Evolutionary conservation across 2,329 filamentous ascomycete species (phyloP), one percentile per base, ranked within the genome.

Genomic region (Tolypocladium paradoxum): DNA sequence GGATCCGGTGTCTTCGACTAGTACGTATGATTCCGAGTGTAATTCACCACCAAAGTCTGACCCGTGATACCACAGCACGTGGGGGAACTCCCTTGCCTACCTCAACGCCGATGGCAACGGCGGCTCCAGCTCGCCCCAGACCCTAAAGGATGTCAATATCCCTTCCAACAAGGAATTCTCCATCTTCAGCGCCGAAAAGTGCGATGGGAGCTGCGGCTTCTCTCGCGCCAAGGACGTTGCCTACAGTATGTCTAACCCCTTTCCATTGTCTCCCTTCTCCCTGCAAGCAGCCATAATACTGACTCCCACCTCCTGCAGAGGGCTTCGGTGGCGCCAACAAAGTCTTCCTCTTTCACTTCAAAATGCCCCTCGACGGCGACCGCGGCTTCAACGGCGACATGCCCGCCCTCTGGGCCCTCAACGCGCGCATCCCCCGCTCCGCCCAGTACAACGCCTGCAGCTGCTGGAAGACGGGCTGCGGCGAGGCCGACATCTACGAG

Each of bases 401-500:
- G 77, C 86, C 87, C 9, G 83, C 87, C 43, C 77, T 85, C 67
- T 91, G 88, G 88, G 73, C 85, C 49, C 78, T 91, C 55, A 91
- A 91, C 69, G 83, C 81, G 20, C 76, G 81, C 55, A 88, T 91
- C 56, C 82, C 86, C 29, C 82, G 83, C 55, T 83, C 84, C 6
- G 72, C 78, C 6, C 86, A 90, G 67, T 90, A 90, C 71, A 76
- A 76, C 57, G 70, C 70, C 2, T 91, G 87, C 75, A 87, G 81
- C 55, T 91, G 88, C 75, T 90, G 86, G 86, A 69, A 68, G 14
- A 74, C 70, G 64, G 62, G 81, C 37, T 90, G 87, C 64, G 87
- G 85, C 61, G 88, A 92, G 70, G 80, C 87, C 56, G 88, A 92
- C 62, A 76, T 90, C 52, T 83, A 85, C 62, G 88, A 91, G 70